Conservation (phyloP, 768 basidiomycete species). For the Termitomyces sp. region DNA sequence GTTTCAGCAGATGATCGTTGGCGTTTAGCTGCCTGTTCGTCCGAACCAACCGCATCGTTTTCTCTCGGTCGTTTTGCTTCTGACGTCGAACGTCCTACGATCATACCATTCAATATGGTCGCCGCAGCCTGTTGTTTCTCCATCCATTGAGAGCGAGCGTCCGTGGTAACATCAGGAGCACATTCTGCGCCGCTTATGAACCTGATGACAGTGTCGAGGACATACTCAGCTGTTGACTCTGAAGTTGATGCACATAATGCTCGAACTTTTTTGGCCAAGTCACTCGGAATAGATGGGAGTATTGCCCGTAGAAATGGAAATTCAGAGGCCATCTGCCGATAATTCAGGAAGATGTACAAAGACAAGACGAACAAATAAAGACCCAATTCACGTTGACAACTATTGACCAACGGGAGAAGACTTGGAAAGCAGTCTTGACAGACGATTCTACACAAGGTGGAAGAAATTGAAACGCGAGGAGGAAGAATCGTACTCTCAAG, state of each 20-base stretch:
- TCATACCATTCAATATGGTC: constrained; percentile 26
- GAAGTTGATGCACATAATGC: constrained; percentile 27
- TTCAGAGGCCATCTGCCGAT: constrained; percentile 21
- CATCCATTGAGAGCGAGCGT: constrained; percentile 31
- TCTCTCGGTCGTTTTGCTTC: constrained; percentile 34
- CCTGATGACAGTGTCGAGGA: constrained; percentile 40
- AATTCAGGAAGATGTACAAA: background rate
- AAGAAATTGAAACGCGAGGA: background rate
- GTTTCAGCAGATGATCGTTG: constrained; percentile 23
- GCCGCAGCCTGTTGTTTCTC: constrained; percentile 30
- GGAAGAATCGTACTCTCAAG: too few relatives aligned
- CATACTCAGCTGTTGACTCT: constrained; percentile 22
- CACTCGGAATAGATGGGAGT: constrained; percentile 29
- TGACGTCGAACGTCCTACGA: constrained; percentile 15
- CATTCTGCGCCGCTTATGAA: constrained; percentile 39
- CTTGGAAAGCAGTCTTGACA: too few relatives aligned
- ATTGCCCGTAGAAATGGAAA: constrained; percentile 29
- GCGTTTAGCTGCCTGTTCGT: constrained; percentile 29
- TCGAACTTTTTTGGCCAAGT: constrained; percentile 30
- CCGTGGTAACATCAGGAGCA: constrained; percentile 25
- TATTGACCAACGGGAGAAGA: too few relatives aligned
- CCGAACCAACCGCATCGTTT: constrained; percentile 21
- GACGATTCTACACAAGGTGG: background rate
- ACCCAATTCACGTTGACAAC: background rate
- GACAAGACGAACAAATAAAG: constrained; percentile 7